These are phyloP conservation scores for Sisymbrium altissimum DNA, from an alignment of 345 rosid species.

Conservation along the genomic window DNA sequence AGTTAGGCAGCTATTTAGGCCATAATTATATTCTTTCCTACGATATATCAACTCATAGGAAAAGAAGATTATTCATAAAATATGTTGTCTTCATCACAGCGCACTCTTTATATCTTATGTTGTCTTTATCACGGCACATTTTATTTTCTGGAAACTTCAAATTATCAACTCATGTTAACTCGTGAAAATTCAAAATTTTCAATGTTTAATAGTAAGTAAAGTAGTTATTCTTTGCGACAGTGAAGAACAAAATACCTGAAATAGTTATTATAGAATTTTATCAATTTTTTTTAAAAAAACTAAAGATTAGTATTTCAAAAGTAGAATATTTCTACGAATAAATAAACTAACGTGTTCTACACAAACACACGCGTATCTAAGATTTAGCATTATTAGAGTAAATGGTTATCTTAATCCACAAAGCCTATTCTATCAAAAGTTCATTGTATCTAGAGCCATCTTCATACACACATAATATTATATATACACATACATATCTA, in stretches of 20 bases:
- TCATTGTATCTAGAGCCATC: slow-evolving; percentile 25
- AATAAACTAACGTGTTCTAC: background rate
- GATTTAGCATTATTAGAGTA: slow-evolving; percentile 1
- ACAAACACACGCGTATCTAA: slow-evolving; percentile 26
- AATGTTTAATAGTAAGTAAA: slow-evolving; percentile 6
- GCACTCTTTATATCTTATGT: background rate
- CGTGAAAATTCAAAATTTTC: background rate
- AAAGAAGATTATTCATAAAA: background rate
- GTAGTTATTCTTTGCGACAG: background rate
- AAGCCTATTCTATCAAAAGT: slow-evolving; percentile 14
- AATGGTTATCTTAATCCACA: slow-evolving; percentile 16
- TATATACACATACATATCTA: background rate
- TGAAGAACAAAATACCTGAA: background rate
- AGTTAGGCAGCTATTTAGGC: slow-evolving; percentile 27
- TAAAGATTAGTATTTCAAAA: background rate
- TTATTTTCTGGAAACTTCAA: slow-evolving; percentile 13
- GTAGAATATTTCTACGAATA: background rate
- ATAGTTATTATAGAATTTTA: background rate
- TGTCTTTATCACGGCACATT: slow-evolving; percentile 14
- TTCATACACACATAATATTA: background rate
- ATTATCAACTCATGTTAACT: background rate
- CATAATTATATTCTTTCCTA: background rate
- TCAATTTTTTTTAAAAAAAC: background rate
- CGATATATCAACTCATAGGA: background rate
- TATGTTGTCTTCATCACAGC: background rate